Percentiles rank a stretch among this genome's conserved stretches.
Evolutionary conservation across 2,329 filamentous ascomycete species (phyloP).

Genomic region (Nothopassalora personata): DNA sequence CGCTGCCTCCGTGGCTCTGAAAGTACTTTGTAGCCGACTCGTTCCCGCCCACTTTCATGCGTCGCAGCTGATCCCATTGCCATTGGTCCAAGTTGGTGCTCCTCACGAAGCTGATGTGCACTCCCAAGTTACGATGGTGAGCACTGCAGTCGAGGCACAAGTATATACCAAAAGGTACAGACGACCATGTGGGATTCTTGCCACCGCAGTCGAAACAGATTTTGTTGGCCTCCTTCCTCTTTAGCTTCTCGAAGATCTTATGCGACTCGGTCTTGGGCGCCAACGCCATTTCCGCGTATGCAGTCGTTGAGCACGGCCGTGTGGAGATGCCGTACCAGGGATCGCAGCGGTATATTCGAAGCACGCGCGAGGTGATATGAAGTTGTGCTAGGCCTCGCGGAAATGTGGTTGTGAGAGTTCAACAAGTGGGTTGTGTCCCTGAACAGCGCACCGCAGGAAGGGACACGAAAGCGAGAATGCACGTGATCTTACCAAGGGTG

Average conservation of each 20-base stretch:
- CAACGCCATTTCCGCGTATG: conserved; percentile 44
- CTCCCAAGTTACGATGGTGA: conserved; percentile 93
- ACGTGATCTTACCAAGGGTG: not conserved
- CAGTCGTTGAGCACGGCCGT: conserved; percentile 2
- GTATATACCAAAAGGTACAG: conserved; percentile 86
- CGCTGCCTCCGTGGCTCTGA: conserved; percentile 89
- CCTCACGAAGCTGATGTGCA: conserved; percentile 98
- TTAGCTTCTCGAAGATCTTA: conserved; percentile 96
- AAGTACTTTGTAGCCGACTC: conserved; percentile 98
- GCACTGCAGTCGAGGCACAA: conserved; percentile 96
- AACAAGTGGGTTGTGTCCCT: not conserved
- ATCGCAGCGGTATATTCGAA: not conserved
- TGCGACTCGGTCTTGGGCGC: conserved; percentile 93
- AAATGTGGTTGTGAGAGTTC: not conserved
- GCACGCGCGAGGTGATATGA: not conserved
- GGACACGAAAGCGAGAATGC: not conserved
- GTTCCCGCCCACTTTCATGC: conserved; percentile 98
- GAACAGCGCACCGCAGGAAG: not conserved
- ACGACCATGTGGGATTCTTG: conserved; percentile 98
- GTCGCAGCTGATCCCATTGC: conserved; percentile 97
- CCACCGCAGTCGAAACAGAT: conserved; percentile 97
- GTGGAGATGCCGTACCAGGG: not conserved
- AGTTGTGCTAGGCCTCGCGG: not conserved
- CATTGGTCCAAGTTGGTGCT: conserved; percentile 96
- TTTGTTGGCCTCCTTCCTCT: conserved; percentile 93